Base-by-base conservation (phyloP, 2,329 filamentous ascomycete genomes). In the Penicillium sp. region DNA sequence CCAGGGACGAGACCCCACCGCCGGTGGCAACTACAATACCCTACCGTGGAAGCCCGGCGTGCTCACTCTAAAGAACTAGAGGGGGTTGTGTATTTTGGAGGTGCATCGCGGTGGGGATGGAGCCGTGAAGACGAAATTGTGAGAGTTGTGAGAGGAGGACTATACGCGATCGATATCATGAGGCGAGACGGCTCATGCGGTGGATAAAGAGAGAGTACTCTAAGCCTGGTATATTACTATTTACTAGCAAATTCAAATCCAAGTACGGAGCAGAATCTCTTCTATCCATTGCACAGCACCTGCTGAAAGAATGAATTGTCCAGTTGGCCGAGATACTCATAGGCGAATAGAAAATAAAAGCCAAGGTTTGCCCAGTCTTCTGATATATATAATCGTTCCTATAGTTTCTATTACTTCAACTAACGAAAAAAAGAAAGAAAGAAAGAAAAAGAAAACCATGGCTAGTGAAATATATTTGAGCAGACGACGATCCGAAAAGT, bases 21-120 rank as follows among this genome's bases (percentile, higher is more conserved):
- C 70, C 0, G 66, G 69, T 38, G 75, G 73, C 6, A 73, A 80
- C 47, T 88, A 89, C 66, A 76, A 77, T 60, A 31, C 61, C 3
- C 63, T 82, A 57, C 84, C 84, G 1, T 87, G 85, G 68, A 73
- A 77, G 6, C 84, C 84, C 0, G 85, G 79, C 48, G 55, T 86
- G 29, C 67, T 87, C 58, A 86, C 83, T 0, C 70, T 84, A 42
- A 55, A 49, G 9, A 12, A 2, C 2, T 55, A 25, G 36, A 35
- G 29, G 6, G 3, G 17, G 1, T 8, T 44, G 4, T 6, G 6
- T 44, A 8, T 19, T 29, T 19, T 3, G 25, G 1, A 19, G 25
- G 29, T 31, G 10, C 4, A 31, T 31, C 12, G 29, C 1, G 5
- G 12, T 31, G 29, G 6, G 1, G 29, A 29, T 3, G 17, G 17